Percentiles rank a stretch among this genome's conserved stretches.
phyloP scores from a whole-genome alignment of 2,329 filamentous ascomycete genomes.

The Verticillium zaregamsianum region DNA sequence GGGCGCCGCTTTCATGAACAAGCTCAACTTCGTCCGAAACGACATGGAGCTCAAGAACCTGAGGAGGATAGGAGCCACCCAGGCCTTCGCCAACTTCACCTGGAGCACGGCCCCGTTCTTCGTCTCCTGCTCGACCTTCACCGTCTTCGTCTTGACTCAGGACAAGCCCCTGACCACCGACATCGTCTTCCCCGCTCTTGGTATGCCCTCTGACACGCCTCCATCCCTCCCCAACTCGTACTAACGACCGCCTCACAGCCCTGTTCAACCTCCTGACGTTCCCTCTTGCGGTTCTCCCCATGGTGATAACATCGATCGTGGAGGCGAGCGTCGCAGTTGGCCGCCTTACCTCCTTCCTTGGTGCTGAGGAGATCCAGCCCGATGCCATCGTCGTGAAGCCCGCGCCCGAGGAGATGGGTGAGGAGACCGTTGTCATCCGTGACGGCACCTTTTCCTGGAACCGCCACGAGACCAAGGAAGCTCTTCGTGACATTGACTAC shows the following conservation, averaged over 20 bases:
- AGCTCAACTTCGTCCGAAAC: slow-evolving; percentile 92
- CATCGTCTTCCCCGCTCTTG: slow-evolving; percentile 87
- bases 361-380: slow-evolving; percentile 81
- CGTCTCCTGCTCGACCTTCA: slow-evolving; percentile 94
- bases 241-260: slow-evolving; percentile 41
- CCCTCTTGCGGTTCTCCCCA: slow-evolving; percentile 87
- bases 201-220: slow-evolving; percentile 12
- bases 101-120: slow-evolving; percentile 98
- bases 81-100: slow-evolving; percentile 93
- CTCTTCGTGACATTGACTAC: slow-evolving; percentile 80
- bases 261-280: slow-evolving; percentile 97
- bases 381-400: slow-evolving; percentile 73
- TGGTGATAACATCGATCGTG: slow-evolving; percentile 96
- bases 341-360: slow-evolving; percentile 79
- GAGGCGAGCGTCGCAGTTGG: slow-evolving; percentile 91
- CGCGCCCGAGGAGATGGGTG: slow-evolving; percentile 69
- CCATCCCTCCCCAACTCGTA: neutral
- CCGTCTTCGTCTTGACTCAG: slow-evolving; percentile 84
- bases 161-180: slow-evolving; percentile 82
- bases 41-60: slow-evolving; percentile 93
- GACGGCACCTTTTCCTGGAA: slow-evolving; percentile 95
- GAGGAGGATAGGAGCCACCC: slow-evolving; percentile 90
- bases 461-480: slow-evolving; percentile 66
- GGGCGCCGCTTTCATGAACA: slow-evolving; percentile 96
- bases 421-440: slow-evolving; percentile 79